Evolutionary conservation across 2,329 filamentous ascomycete genomes (phyloP), one percentile per base, ranked within the genome.

Genomic region (Fusarium circinatum): DNA sequence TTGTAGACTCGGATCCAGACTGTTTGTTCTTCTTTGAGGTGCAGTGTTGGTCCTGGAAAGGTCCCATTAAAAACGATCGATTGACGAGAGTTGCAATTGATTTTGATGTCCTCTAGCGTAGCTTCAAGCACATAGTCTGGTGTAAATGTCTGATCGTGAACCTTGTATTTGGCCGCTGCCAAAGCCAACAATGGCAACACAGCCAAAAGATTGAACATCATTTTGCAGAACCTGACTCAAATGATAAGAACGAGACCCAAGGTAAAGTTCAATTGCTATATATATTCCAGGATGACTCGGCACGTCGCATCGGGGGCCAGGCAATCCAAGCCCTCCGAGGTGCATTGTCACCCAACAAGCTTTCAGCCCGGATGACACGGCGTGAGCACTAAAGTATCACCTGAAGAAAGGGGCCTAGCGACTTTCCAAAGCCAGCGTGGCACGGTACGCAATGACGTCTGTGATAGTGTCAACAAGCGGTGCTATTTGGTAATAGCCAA

Each of bases 1-100:
- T 75, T 75, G 30, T 75, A 75, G 0, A 75, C 72, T 1, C 73
- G 47, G 4, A 75, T 70, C 73, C 73, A 75, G 3, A 65, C 72
- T 4, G 71, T 75, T 4, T 75, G 36, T 15, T 62, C 71, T 26
- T 75, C 71, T 9, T 24, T 54, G 1, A 74, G 56, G 3, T 74
- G 22, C 0, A 74, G 42, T 3, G 62, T 59, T 8, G 71, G 71
- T 0, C 71, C 71, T 0, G 71, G 71, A 7, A 22, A 74, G 0
- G 71, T 72, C 3, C 71, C 71, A 14, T 74, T 74, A 7, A 74
- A 65, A 3, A 26, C 24, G 0, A 72, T 38, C 2, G 71, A 74
- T 9, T 38, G 32, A 32, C 71, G 55, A 1, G 47, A 39, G 6
- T 58, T 24, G 30, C 71, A 74, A 24, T 74, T 67, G 39, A 74